A percentile compares a stretch with the other conserved stretches of the same genome.
These are phyloP conservation scores for Diplodia seriata DNA, from an alignment of 2,329 filamentous ascomycete genomes.

Conservation along the genomic window DNA sequence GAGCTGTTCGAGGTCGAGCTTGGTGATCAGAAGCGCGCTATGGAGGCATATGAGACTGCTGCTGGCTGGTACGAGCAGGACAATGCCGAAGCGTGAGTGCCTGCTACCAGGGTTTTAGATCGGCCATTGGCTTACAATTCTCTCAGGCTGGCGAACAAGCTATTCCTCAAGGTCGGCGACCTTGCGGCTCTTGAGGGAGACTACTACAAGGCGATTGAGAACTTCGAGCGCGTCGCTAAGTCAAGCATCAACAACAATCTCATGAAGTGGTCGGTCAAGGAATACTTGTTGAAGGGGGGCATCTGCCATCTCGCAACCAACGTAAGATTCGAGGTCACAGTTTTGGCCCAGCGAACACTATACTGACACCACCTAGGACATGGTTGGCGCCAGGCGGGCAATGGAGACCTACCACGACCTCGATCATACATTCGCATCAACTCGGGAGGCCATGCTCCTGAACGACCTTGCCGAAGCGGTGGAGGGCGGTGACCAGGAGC, in stretches of 20 bases:
- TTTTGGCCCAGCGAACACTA: not conserved
- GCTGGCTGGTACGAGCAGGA: constrained; percentile 87
- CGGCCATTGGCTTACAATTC: not conserved
- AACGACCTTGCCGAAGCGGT: constrained; percentile 77
- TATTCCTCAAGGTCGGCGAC: constrained; percentile 91
- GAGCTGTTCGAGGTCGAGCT: constrained; percentile 86
- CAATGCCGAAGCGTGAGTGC: constrained; percentile 77
- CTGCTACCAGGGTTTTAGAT: not conserved
- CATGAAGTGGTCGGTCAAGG: constrained; percentile 93
- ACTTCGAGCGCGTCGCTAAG: constrained; percentile 81
- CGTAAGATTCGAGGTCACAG: constrained; percentile 39
- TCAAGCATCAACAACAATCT: constrained; percentile 85
- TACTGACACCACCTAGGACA: constrained; percentile 58
- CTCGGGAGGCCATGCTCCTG: constrained; percentile 82
- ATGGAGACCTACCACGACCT: constrained; percentile 80
- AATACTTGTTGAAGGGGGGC: constrained; percentile 92
- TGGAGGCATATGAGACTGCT: constrained; percentile 80
- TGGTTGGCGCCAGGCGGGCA: constrained; percentile 79
- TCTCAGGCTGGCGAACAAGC: constrained; percentile 83
- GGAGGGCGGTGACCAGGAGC: constrained; percentile 78
- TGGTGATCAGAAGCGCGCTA: constrained; percentile 73
- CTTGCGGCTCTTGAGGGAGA: constrained; percentile 81
- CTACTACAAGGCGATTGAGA: constrained; percentile 72
- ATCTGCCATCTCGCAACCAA: constrained; percentile 83
- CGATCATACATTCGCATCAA: constrained; percentile 67